Evolutionary conservation across 2,329 filamentous ascomycete species (phyloP).

Genomic region (Pseudogymnoascus sp.): DNA sequence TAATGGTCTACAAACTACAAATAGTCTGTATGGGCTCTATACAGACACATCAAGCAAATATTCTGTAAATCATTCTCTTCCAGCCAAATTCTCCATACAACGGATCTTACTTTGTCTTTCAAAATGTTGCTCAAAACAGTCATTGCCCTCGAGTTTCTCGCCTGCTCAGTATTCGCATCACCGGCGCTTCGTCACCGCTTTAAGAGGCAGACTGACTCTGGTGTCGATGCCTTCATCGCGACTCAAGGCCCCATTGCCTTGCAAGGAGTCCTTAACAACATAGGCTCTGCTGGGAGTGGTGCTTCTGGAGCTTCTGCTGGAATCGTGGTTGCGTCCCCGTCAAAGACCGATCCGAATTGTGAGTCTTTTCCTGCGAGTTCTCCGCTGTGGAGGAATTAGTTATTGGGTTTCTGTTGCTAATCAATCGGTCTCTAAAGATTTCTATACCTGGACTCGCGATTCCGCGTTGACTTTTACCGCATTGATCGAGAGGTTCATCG

Average conservation of each 20-base stretch:
- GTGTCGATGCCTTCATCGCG: neutral
- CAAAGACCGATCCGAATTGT: constrained; percentile 47
- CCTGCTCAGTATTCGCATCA: neutral
- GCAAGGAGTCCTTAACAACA: neutral
- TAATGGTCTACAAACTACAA: neutral
- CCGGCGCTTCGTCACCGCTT: neutral
- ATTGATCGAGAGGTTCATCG: constrained; percentile 50
- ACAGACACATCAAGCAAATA: neutral
- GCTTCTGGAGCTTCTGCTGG: constrained; percentile 29
- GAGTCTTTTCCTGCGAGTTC: constrained; percentile 14
- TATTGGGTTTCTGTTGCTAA: neutral
- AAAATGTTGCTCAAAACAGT: neutral
- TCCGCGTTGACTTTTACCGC: constrained; percentile 61
- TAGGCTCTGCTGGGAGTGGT: neutral
- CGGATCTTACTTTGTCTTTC: neutral
- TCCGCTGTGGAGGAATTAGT: neutral
- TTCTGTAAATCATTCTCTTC: neutral
- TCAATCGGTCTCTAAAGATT: constrained; percentile 42
- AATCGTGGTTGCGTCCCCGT: constrained; percentile 50
- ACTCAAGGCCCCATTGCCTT: neutral
- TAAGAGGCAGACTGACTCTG: neutral
- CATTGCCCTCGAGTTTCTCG: neutral
- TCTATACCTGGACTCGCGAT: constrained; percentile 72
- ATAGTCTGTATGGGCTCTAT: neutral
- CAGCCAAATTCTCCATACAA: neutral